Base-by-base conservation (phyloP, 805 yeast species). In the Hyphopichia homilentoma region DNA sequence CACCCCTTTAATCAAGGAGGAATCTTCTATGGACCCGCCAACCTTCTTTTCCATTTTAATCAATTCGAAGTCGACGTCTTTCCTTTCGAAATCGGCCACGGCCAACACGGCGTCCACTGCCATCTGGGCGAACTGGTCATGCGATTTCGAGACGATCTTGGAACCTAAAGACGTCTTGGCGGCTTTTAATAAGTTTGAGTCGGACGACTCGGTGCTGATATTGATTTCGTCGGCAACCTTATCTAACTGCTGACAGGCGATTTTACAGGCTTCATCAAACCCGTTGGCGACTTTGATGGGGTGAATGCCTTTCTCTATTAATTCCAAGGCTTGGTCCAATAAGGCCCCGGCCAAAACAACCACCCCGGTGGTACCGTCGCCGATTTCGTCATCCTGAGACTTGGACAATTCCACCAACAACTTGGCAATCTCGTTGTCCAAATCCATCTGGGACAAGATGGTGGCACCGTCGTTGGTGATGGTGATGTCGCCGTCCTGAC, bases 381-480 rank as follows among this genome's bases (percentile, higher is more conserved):
- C 98, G 56, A 90, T 87, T 65, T 90, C 97, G 57, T 93, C 96
- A 60, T 90, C 98, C 69, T 90, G 98, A 17, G 96, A 85, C 58
- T 77, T 84, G 19, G 96, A 84, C 44, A 93, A 73, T 63, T 94
- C 96, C 13, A 93, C 99, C 52, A 93, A 68, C 40, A 93, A 70
- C 62, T 93, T 93, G 45, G 98, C 99, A 48, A 93, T 88, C 64
- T 93, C 95, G 59, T 84, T 89, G 47, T 88, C 95, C 43, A 93
- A 72, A 58, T 93, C 95, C 96, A 93, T 93, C 57, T 88, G 96
- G 6, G 94, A 75, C 47, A 93, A 66, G 50, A 93, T 94, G 8
- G 99, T 94, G 27, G 97, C 98, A 48, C 98, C 98, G 57, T 93
- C 99, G 57, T 93, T 93, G 30, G 99, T 93, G 49, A 93, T 90